These are phyloP conservation scores for Hemisphaericaspora subhashii DNA, from an alignment of 1,139 yeast species.

Conservation along the genomic window DNA sequence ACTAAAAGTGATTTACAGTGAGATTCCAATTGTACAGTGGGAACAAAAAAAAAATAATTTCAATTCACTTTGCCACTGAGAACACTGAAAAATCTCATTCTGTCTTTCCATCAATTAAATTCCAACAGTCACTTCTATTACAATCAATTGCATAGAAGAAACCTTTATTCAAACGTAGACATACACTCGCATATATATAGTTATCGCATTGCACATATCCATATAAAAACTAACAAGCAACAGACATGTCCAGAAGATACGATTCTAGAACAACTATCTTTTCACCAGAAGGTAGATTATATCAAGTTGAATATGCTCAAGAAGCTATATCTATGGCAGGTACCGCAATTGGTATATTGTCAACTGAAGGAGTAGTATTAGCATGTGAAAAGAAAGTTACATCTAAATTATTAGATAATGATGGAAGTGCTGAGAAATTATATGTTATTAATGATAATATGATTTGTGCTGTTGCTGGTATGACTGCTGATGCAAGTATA, in stretches of 20 bases:
- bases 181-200: too few relatives aligned
- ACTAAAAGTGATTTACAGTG: too few relatives aligned
- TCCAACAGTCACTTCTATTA: too few relatives aligned
- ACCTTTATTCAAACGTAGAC: too few relatives aligned
- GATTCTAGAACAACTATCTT: conserved; percentile 98
- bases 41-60: too few relatives aligned
- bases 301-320: conserved; percentile 94
- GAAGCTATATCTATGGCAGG: conserved; percentile 99
- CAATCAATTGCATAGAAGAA: too few relatives aligned
- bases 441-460: conserved; percentile 79
- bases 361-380: conserved; percentile 88
- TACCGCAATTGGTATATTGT: conserved; percentile 92
- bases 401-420: conserved; percentile 88
- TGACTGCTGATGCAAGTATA: conserved; percentile 96
- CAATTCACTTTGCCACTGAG: too few relatives aligned
- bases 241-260: conserved; percentile 56
- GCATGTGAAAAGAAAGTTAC: conserved; percentile 97
- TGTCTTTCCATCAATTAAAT: too few relatives aligned
- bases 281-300: conserved; percentile 97
- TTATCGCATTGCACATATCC: too few relatives aligned
- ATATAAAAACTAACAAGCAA: not conserved
- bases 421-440: conserved; percentile 89
- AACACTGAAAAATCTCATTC: too few relatives aligned
- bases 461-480: conserved; percentile 96
- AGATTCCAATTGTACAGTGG: too few relatives aligned